Base-by-base conservation (phyloP, 306 rosid species). In the Biancaea sappan region DNA sequence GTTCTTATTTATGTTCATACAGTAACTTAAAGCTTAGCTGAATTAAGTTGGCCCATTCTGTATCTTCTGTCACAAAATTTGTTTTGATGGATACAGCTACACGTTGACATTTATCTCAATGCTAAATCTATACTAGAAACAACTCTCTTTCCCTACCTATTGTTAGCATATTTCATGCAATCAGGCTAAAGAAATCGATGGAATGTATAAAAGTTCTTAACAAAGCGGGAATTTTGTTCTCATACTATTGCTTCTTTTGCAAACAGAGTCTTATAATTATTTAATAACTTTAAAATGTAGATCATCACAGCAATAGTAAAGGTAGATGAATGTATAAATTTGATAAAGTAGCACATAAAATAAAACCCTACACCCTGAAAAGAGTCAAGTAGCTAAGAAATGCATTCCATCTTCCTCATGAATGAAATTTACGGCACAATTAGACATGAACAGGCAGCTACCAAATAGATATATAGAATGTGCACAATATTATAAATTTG, bases 251-350 rank as follows among this genome's bases (percentile, higher is more conserved):
- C 24, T 66, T 50, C 43, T 79, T 47, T 56, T 71, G 15, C 41
- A 16, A 16, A 19, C 19, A 13, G 44, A 4, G 64, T 63, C 57
- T 70, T 43, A 43, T 13, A 43, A 13, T 43, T 41, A 41, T 11
- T 5, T n/a, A 31, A 38, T 32, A 41, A 80, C 63, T 16, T 80
- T 35, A 63, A 80, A 80, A 34, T 29, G 18, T 15, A 29, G 12
- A 9, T 41, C 47, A 41, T 21, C 21, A 24, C 16, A 10, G 4
- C 52, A 16, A 37, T 26, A 1, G 65, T 15, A 35, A 4, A 15
- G 2, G 48, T 19, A 29, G 8, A 40, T 13, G 14, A 65, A 62
- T 10, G n/a, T 25, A 12, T 11, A 56, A 53, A 65, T 8, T 46
- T 34, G 38, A 18, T 14, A 38, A n/a, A n/a, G 3, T 7, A 44